A percentile compares a stretch with the other conserved stretches of the same genome.
Evolutionary conservation across 2,329 filamentous ascomycete genomes (phyloP).

Genomic region (Scedosporium boydii): DNA sequence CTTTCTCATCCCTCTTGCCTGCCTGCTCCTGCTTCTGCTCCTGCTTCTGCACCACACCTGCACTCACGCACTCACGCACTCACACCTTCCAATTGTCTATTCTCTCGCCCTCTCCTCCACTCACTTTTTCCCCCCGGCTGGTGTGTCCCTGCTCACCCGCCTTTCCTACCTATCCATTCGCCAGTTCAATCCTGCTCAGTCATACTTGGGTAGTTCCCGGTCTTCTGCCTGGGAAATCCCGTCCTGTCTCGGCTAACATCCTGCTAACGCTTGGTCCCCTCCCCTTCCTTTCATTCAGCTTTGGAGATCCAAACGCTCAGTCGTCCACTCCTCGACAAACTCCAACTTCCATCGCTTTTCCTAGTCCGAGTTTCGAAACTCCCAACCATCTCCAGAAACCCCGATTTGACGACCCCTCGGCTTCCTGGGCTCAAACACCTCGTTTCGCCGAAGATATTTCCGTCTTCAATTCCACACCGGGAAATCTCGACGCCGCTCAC

Average conservation of each 20-base stretch:
- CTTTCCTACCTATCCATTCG: no score
- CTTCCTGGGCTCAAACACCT: constrained; percentile 48
- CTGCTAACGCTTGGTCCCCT: constrained; percentile 13
- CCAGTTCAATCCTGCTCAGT: no score
- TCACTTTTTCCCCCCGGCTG: no score
- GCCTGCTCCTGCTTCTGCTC: no score
- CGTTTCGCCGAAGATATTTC: constrained; percentile 56
- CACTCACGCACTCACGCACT: no score
- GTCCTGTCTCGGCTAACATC: constrained; percentile 1
- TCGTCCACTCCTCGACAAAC: constrained; percentile 49
- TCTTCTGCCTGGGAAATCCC: no score
- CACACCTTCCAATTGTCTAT: no score
- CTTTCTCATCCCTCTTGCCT: no score
- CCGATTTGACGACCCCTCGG: constrained; percentile 24
- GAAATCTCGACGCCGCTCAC: constrained; percentile 40
- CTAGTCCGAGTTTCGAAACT: constrained; percentile 48
- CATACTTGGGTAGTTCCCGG: no score
- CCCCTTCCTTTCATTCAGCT: constrained; percentile 32
- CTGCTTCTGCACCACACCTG: no score
- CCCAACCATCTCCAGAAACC: constrained; percentile 34
- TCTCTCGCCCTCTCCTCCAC: no score
- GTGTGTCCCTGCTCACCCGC: no score
- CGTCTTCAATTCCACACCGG: constrained; percentile 55
- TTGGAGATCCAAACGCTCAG: constrained; percentile 54
- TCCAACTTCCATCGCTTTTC: constrained; percentile 41